Evolutionary conservation across 129 eudicot species (phyloP), one percentile per base, ranked within the genome.

Genomic region (Apium graveolens): DNA sequence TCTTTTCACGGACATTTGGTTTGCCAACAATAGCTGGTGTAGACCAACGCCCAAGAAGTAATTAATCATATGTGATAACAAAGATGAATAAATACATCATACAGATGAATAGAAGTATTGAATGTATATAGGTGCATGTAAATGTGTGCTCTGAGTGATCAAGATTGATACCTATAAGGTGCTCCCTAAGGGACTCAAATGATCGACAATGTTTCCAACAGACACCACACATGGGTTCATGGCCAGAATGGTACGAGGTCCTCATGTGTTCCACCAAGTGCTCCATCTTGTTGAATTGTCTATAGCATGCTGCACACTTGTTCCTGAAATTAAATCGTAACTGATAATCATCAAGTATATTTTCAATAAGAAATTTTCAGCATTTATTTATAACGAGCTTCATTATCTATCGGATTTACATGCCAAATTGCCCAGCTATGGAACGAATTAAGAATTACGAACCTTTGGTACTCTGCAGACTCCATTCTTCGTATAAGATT

Each of bases 201-300:
- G 93, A 78, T 81, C 84, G 89, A 90, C 91, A 91, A 80, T 89
- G 86, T 71, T 91, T 91, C 34, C 82, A 84, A 81, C 97, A 91
- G n/a, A 82, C 85, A 31, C 90, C 88, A 80, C 99, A 96, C 83
- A 81, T 85, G 75, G 99, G 99, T 83, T 96, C 99, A 78, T 96
- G 99, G 73, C 85, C 91, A 29, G 99, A 96, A 88, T 96, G 99
- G 81, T 83, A 92, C 14, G 97, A 90, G 48, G 80, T 82, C 88
- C 82, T 90, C 97, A 96, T 96, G 87, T 96, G 97, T 82, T 96
- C 99, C 82, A 96, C 97, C 39, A 96, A 87, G 86, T 96, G 97
- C 86, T 92, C 99, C 88, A 76, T 89, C 78, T 73, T 89, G 96
- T 96, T 96, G 87, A 92, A 96, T 84, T 96, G 99, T 81, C 97